Evolutionary conservation across 208 protist genomes (phyloP), one percentile per base, ranked within the genome.

Genomic region (Acanthamoeba triangularis): DNA sequence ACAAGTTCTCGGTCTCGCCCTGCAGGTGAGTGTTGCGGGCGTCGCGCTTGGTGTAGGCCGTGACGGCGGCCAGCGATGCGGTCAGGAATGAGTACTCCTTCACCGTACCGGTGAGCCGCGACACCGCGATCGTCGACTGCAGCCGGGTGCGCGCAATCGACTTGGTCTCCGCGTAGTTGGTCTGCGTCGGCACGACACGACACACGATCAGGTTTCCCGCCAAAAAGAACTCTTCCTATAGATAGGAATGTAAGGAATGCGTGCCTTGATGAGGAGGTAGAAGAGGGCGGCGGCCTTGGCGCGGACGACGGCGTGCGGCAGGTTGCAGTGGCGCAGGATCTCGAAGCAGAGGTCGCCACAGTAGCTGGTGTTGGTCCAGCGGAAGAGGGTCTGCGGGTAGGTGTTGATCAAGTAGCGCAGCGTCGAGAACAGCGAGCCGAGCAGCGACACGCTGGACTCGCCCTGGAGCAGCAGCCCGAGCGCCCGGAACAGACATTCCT

Each of bases 311-410:
- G 30, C 28, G 37, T 95, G 30, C 10, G 69, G 67, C 23, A 90
- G 90, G 69, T 96, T 97, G 41, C 94, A 96, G 54, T 95, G 88
- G 54, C 93, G 85, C 44, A 97, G 72, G 23, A 97, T 88, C 49
- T 97, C 56, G 44, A 95, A 92, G 18, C 90, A 96, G 7, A 97
- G 35, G 11, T 90, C 47, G 47, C 92, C 69, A 59, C 90, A 95
- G 80, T 96, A 96, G n/a, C 54, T 59, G 5, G 92, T 95, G 61
- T 96, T 94, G 14, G 35, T 69, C 49, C 65, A 59, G 8, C 84
- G 47, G 72, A 97, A 97, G 14, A 97, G 76, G 37, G 90, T 67
- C 33, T 87, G n/a, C 52, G 87, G 47, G 35, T 95, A 96, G 87
- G 95, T 96, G 44, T 49, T 25, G n/a, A 97, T 85, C 56, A 96